These are phyloP conservation scores for Cicer pinnatifidum DNA, from an alignment of 306 rosid genomes.

Conservation along the genomic window DNA sequence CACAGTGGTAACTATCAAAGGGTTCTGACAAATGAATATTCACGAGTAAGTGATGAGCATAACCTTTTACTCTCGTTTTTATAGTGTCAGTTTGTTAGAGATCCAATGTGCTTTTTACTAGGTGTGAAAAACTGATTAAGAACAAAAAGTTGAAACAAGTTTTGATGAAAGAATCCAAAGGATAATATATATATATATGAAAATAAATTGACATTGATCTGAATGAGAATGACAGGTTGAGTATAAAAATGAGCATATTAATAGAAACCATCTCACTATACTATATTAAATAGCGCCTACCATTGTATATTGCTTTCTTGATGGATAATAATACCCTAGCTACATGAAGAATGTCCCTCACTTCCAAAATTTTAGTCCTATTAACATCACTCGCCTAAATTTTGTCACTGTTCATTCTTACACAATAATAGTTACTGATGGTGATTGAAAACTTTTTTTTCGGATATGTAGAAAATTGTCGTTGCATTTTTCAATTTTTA, in stretches of 20 bases:
- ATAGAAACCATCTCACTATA: constrained; percentile 31
- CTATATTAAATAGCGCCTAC: constrained; percentile 48
- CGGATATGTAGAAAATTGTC: constrained; percentile 44
- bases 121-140: constrained; percentile 32
- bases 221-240: constrained; percentile 56
- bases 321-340: constrained; percentile 41
- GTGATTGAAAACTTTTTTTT: constrained; percentile 53
- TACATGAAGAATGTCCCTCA: constrained; percentile 53
- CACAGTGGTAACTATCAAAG: constrained; percentile 6
- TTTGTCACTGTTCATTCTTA: constrained; percentile 55
- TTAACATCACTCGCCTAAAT: constrained; percentile 68
- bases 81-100: constrained; percentile 21
- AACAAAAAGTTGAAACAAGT: constrained; percentile 55
- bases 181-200: constrained; percentile 10
- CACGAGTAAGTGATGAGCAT: constrained; percentile 14
- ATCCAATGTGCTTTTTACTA: constrained; percentile 33
- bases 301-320: constrained; percentile 29
- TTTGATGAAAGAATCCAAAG: constrained; percentile 60
- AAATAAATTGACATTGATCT: constrained; percentile 64
- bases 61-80: constrained; percentile 32
- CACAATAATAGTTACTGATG: constrained; percentile 62
- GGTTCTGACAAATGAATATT: constrained; percentile 34
- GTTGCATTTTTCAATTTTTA: constrained; percentile 37
- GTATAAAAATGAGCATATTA: constrained; percentile 45
- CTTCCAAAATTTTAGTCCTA: constrained; percentile 51